These are phyloP conservation scores for Suillus alpinus DNA, from an alignment of 768 basidiomycete species.

Conservation along the genomic window DNA sequence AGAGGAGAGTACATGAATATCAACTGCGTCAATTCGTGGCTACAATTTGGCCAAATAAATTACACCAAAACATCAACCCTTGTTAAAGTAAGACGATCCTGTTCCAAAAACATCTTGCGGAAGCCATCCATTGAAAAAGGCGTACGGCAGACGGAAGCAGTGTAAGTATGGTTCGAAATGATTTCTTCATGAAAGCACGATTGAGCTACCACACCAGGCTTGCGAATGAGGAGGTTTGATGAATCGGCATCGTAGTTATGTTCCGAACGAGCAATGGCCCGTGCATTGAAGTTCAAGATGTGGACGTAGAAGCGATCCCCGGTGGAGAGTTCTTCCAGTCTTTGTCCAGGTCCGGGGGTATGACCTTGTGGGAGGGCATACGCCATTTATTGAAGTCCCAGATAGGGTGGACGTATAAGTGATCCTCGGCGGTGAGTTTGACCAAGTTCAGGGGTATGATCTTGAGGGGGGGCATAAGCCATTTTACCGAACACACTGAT, in stretches of 20 bases:
- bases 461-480: too few species aligned
- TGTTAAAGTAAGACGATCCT: background rate
- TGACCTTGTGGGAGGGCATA: background rate
- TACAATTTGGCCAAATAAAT: background rate
- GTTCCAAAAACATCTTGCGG: background rate
- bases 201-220: background rate
- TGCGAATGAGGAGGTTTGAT: background rate
- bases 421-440: too few species aligned
- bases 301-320: background rate
- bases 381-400: background rate
- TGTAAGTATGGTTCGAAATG: background rate
- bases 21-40: background rate
- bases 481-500: background rate
- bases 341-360: background rate
- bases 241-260: background rate
- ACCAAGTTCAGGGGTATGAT: too few species aligned
- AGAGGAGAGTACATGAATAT: background rate
- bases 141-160: background rate
- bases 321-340: background rate
- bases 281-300: background rate
- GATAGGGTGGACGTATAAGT: background rate
- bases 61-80: background rate
- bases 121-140: background rate
- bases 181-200: background rate
- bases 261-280: background rate